Percentiles rank a stretch among this genome's conserved stretches.
These are phyloP conservation scores for Chlorella ohadii DNA, from an alignment of 139 green algal genomes.

Conservation along the genomic window DNA sequence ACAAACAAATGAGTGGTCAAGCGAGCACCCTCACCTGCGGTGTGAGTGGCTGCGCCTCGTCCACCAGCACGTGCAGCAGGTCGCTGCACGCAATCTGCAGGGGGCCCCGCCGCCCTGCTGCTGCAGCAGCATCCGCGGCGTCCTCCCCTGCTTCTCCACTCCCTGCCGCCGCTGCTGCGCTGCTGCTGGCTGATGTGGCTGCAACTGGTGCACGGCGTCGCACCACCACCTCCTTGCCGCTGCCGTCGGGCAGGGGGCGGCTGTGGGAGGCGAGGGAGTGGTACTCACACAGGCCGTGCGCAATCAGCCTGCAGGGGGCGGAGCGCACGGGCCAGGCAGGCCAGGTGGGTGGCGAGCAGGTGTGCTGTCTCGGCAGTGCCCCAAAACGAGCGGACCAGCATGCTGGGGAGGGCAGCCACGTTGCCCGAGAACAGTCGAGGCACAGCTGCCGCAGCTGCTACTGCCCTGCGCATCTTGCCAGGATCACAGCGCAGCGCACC, in stretches of 20 bases:
- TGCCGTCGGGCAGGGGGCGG: background rate
- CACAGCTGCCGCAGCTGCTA: background rate
- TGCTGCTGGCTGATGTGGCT: background rate
- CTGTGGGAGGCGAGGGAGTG: constrained; percentile 41
- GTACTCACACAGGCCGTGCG: constrained; percentile 55
- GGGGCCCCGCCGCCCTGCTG: background rate
- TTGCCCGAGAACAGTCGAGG: too few relatives aligned
- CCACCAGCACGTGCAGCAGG: constrained; percentile 38
- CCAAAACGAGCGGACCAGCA: too few relatives aligned
- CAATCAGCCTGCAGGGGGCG: background rate
- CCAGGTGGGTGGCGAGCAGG: background rate
- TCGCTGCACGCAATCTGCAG: constrained; percentile 39
- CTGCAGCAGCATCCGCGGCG: background rate
- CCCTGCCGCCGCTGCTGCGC: background rate
- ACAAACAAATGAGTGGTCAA: too few relatives aligned
- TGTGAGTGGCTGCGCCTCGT: constrained; percentile 5
- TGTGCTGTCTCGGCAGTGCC: too few relatives aligned
- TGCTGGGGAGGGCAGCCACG: background rate
- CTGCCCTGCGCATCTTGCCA: background rate
- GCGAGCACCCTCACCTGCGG: too few relatives aligned
- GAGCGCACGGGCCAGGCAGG: background rate
- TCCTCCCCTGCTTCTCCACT: background rate
- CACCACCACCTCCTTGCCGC: constrained; percentile 38
- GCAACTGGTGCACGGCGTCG: background rate
- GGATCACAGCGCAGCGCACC: background rate